Percentiles rank a stretch among this genome's conserved stretches.
Conservation (phyloP, 1,284 basidiomycete species). For the Sanghuangporus weigelae region DNA sequence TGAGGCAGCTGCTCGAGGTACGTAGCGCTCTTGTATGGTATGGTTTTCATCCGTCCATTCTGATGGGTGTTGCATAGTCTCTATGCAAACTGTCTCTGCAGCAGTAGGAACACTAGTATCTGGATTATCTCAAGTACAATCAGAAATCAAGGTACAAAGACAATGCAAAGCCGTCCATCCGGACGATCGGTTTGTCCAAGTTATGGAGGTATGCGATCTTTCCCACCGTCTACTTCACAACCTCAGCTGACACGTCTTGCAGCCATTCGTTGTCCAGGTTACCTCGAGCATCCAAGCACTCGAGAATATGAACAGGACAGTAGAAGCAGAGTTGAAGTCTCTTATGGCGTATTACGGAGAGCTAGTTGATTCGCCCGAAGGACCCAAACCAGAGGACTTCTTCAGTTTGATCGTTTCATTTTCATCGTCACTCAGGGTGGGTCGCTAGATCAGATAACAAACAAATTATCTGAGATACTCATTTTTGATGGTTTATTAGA, state of each 20-base stretch:
- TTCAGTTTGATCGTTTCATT: slow-evolving; percentile 72
- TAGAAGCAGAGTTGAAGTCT: slow-evolving; percentile 56
- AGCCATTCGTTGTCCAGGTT: slow-evolving; percentile 56
- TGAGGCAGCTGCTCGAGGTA: slow-evolving; percentile 78
- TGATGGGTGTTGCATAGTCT: slow-evolving; percentile 45
- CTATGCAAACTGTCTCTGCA: slow-evolving; percentile 56
- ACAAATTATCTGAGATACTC: background rate
- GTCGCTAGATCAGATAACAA: slow-evolving; percentile 16
- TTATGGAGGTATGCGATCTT: slow-evolving; percentile 54
- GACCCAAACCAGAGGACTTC: slow-evolving; percentile 73
- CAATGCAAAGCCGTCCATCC: slow-evolving; percentile 27
- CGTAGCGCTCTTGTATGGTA: slow-evolving; percentile 20
- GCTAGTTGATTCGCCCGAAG: slow-evolving; percentile 42
- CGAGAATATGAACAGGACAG: slow-evolving; percentile 48
- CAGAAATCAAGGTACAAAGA: slow-evolving; percentile 47
- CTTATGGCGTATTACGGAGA: slow-evolving; percentile 74
- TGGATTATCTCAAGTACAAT: slow-evolving; percentile 53
- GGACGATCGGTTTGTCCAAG: slow-evolving; percentile 56
- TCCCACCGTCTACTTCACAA: background rate
- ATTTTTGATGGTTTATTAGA: slow-evolving; percentile 36
- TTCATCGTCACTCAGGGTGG: slow-evolving; percentile 64
- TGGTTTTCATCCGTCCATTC: background rate
- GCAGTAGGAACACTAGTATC: slow-evolving; percentile 53
- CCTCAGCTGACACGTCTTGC: background rate
- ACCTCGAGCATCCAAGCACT: slow-evolving; percentile 55